Evolutionary conservation across 2,329 filamentous ascomycete species (phyloP), one percentile per base, ranked within the genome.

Genomic region (Fusarium drepaniforme): DNA sequence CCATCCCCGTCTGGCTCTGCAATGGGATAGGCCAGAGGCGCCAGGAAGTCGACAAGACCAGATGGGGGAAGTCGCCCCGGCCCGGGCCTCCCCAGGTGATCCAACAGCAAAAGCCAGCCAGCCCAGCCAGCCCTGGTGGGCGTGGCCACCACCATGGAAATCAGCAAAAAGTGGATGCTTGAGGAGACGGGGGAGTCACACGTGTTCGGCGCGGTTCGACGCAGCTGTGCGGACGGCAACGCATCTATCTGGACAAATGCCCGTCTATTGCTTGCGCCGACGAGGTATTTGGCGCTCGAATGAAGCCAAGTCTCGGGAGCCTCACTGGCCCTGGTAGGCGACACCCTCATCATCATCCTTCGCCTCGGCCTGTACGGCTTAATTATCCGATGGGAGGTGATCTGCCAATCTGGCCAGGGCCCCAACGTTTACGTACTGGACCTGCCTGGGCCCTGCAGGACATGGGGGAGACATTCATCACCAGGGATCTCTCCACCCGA

Each of bases 401-500:
- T 73, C 66, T 73, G 38, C 49, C 58, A 72, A 66, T 66, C 73
- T 64, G 23, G 53, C 37, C 46, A 70, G 25, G 59, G 37, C 68
- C 61, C 61, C n/a, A 67, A 49, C 51, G 37, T 64, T 73, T 74
- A 56, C 57, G 59, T 73, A 64, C 59, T 67, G 46, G 70, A 56
- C 62, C 64, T 67, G 33, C 56, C 63, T 57, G 8, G 62, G 70
- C 73, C 73, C 74, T 78, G 75, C 75, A 77, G 72, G 74, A 77
- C 65, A 73, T 68, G 57, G 64, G 33, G 68, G 61, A 72, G 59
- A 65, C 42, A 23, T 69, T 67, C 42, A 68, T 56, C 64, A 75
- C 70, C 77, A 73, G 68, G 67, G 67, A 77, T 79, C 71, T 79
- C 72, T 71, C 77, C 77, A 79, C 76, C 65, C 61, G 64, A 76